Evolutionary conservation across 169 alveolate species (phyloP), one percentile per base, ranked within the genome.

Genomic region (Cryptosporidium andersoni): DNA sequence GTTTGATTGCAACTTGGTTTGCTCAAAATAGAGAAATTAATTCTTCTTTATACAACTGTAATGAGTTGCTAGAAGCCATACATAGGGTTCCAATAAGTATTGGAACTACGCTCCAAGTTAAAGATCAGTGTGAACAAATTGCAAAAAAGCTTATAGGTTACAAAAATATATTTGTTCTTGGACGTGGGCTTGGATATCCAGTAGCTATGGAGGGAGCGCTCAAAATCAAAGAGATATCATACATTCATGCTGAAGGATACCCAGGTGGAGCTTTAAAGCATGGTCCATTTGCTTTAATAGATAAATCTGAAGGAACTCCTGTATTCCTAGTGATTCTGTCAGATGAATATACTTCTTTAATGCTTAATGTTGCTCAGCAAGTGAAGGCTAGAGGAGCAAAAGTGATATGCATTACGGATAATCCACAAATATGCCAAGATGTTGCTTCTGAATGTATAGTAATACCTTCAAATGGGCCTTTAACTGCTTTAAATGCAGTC

Each of bases 141-240:
- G 91, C 92, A 2, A 67, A 53, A 39, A 45, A 65, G 81, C 48
- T 90, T 64, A 81, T 65, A 36, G 91, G 82, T 53, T 64, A 89
- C 7, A 81, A 74, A 62, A 80, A 91, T 1, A 80, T 93, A 64
- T 90, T 90, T 47, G 89, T 93, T 60, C 88, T 93, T 39, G 97
- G 97, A 11, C 90, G 92, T 36, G 99, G 99, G 1, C 91, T 93
- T 43, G 96, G 97, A 39, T 95, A 94, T 65, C 94, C 98, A 11
- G 95, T 96, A 16, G 99, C 99, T 4, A 92, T 92, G 64, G 99
- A 98, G 89, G 99, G 98, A 45, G 99, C 99, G 0, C 88, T 98
- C 36, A 97, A 97, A 82, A 91, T 98, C 39, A 98, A 98, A 90
- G 99, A 98, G 89, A 81, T 97, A 12, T 91, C 98, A 12, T 96